phyloP scores from a whole-genome alignment of 257 asterid species.

The Verbena officinalis region DNA sequence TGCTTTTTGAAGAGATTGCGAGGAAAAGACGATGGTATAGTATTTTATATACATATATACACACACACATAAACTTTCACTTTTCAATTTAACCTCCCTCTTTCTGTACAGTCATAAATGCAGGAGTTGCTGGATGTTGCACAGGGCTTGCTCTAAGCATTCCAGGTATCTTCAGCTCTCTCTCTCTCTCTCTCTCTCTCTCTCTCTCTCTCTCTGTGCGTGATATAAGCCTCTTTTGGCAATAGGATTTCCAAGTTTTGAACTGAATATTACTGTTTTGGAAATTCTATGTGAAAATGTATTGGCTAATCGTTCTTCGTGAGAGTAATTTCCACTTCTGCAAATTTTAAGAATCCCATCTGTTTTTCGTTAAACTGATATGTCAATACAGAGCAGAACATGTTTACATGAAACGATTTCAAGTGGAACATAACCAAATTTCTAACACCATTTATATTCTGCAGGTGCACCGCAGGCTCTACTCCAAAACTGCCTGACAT shows the following conservation, averaged over 20 bases:
- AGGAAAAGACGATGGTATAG: conserved; percentile 89
- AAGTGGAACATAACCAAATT: neutral
- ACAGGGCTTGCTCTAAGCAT: conserved; percentile 93
- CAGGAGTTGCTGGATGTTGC: conserved; percentile 99
- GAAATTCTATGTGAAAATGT: neutral
- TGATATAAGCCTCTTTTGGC: neutral
- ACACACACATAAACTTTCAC: too few relatives aligned
- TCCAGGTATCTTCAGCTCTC: conserved; percentile 59
- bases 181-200: neutral
- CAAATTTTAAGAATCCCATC: neutral
- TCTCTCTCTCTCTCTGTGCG: neutral
- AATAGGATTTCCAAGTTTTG: neutral
- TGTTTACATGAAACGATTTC: neutral
- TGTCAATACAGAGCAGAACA: neutral
- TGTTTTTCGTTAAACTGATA: neutral
- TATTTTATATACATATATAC: too few relatives aligned
- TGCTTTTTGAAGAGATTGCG: conserved; percentile 83
- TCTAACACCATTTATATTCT: conserved; percentile 17
- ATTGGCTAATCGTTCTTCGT: neutral
- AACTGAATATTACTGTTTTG: neutral
- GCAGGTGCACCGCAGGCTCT: conserved; percentile 96
- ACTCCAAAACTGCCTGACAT: conserved; percentile 85
- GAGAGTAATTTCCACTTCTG: neutral
- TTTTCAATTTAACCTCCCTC: conserved; percentile 20
- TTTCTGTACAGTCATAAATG: conserved; percentile 64